Base-by-base conservation (phyloP, 2,329 filamentous ascomycete species). In the Ilyonectria destructans region DNA sequence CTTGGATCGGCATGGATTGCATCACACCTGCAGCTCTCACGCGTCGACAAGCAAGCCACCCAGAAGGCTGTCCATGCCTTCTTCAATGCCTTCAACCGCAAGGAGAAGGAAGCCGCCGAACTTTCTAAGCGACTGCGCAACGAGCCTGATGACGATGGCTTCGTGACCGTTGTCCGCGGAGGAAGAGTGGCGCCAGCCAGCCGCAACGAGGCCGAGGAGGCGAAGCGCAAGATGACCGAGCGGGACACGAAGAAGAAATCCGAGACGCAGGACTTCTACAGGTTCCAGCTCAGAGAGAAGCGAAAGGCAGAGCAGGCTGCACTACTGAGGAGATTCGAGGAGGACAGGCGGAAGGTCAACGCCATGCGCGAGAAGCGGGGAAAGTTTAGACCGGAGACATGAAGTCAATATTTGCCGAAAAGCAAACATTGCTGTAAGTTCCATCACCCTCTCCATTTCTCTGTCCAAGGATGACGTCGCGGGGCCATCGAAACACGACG, bases 61-160 rank as follows among this genome's bases (percentile, higher is more conserved):
- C 91, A 97, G 77, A 83, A 86, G 45, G 88, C 90, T 4, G 92
- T 97, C 26, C 95, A 98, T 77, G 90, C 91, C 40, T 98, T 95
- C 85, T 97, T 98, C 87, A 88, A 89, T 23, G 86, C 90, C n/a
- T 98, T 95, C 83, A 92, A 86, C 83, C 88, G 78, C 83, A 93
- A 85, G 83, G 93, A 88, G 85, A 90, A 80, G 82, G 91, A 85
- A 81, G 91, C 85, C 74, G 87, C 77, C 71, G 91, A 84, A 82
- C 87, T 85, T 78, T 92, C 83, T 78, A 90, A 89, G 82, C 84
- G 88, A 62, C 84, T 92, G 69, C 90, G 93, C 68, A 92, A 92
- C 73, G 91, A 94, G 76, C 94, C 96, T 0, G 96, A 99, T 80
- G 95, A 94, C 77, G 96, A 99, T 80, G 96, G 96, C 2, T 99